phyloP scores from a whole-genome alignment of 129 eudicot genomes.

The Tagetes patula region DNA sequence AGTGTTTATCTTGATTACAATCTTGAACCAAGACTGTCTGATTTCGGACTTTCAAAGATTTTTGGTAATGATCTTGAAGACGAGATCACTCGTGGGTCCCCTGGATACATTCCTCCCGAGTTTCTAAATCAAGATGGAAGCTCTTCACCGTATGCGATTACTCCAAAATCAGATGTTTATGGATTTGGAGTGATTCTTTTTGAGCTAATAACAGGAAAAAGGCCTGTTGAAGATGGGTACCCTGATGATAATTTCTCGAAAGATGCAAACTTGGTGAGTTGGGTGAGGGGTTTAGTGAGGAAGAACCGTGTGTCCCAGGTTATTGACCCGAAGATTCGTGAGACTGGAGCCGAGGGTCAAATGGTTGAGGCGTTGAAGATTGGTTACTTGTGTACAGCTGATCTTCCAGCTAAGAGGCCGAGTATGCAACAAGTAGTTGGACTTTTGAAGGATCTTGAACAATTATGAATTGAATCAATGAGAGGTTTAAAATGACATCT shows the following conservation, averaged over 20 bases:
- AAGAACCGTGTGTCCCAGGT: constrained; percentile 45
- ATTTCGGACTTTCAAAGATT: constrained; percentile 75
- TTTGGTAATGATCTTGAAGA: constrained; percentile 68
- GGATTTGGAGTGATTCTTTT: constrained; percentile 81
- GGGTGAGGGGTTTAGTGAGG: constrained; percentile 69
- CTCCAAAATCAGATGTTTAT: constrained; percentile 75
- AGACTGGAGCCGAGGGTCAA: constrained; percentile 52
- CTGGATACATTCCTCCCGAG: constrained; percentile 81
- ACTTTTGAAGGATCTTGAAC: constrained; percentile 80
- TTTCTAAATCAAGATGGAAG: constrained; percentile 46
- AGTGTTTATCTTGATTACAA: constrained; percentile 71
- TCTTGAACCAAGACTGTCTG: constrained; percentile 80
- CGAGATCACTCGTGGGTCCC: constrained; percentile 68
- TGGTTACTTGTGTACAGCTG: constrained; percentile 88
- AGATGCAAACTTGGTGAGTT: constrained; percentile 54
- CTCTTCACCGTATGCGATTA: constrained; percentile 51
- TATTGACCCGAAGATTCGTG: constrained; percentile 68
- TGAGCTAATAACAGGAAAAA: constrained; percentile 76
- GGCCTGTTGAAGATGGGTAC: constrained; percentile 58
- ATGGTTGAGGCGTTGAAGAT: constrained; percentile 85
- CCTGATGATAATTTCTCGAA: constrained; percentile 43
- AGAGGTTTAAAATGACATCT: constrained; percentile 18
- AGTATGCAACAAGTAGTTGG: constrained; percentile 94
- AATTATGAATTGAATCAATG: constrained; percentile 24
- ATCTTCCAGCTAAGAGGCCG: constrained; percentile 67